phyloP scores from a whole-genome alignment of 2,329 filamentous ascomycete species.

The Leptodontidium sp. region DNA sequence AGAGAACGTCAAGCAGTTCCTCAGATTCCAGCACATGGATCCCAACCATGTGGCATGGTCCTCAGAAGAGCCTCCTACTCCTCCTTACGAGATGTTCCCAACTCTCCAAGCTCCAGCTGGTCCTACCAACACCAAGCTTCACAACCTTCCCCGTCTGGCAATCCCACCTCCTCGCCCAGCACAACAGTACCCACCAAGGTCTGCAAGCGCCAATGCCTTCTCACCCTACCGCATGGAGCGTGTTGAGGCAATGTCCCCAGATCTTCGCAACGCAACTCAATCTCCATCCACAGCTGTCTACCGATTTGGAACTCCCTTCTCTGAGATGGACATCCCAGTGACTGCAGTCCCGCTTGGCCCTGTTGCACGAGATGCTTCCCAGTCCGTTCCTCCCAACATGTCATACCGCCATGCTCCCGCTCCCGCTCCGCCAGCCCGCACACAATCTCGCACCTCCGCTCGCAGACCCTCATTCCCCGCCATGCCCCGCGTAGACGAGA shows the following conservation, averaged over 20 bases:
- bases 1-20: slow-evolving; percentile 91
- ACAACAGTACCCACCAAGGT: slow-evolving; percentile 40
- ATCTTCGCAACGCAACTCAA: slow-evolving; percentile 57
- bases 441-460: slow-evolving; percentile 56
- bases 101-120: slow-evolving; percentile 49
- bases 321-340: slow-evolving; percentile 87
- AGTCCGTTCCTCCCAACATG: slow-evolving; percentile 96
- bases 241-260: slow-evolving; percentile 60
- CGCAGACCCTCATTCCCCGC: slow-evolving; percentile 74
- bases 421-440: slow-evolving; percentile 36
- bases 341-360: slow-evolving; percentile 76
- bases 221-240: slow-evolving; percentile 62
- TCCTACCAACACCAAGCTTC: slow-evolving; percentile 58
- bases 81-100: slow-evolving; percentile 72
- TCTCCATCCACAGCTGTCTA: slow-evolving; percentile 70
- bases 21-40: slow-evolving; percentile 80
- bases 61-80: slow-evolving; percentile 71
- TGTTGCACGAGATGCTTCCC: slow-evolving; percentile 79
- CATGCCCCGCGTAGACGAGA: slow-evolving; percentile 75
- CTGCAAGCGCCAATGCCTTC: slow-evolving; percentile 49
- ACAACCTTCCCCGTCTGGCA: slow-evolving; percentile 67
- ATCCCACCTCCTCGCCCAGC: slow-evolving; percentile 56
- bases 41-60: slow-evolving; percentile 49
- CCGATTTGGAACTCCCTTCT: slow-evolving; percentile 85
- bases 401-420: slow-evolving; percentile 66